Base-by-base conservation (phyloP, 1,139 yeast genomes). In the Pichia sp. region DNA sequence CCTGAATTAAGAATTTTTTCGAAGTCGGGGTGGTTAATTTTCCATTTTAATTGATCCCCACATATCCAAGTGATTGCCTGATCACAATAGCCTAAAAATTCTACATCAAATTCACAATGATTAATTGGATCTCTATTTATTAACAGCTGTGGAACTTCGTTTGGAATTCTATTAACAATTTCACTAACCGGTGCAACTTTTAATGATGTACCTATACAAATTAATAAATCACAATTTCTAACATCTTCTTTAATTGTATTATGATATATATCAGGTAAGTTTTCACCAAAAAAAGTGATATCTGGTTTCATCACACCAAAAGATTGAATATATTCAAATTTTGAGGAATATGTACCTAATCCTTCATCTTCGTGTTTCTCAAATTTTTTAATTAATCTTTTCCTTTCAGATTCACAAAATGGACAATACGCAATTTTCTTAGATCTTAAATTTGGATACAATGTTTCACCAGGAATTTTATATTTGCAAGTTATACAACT, bases 151-250 rank as follows among this genome's bases (percentile, higher is more conserved):
- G 97, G 97, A 1, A 87, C 78, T 26, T 73, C 61, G 18, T 74
- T 74, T 0, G 85, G 81, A 1, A 88, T 62, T 60, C 76, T 70
- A 45, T 86, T 80, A n/a, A 88, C 88, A 35, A 91, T 85, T 45
- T 87, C 89, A 35, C 91, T 82, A n/a, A 91, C 97, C 0, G 98
- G 98, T 0, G 95, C 89, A 24, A 91, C 98, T 58, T 89, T 87
- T 45, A 91, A 70, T 20, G 97, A 89, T 0, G 98, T 91, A 9
- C 98, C 98, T 15, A 89, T 80, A 60, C 95, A 83, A 6, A 91
- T 73, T 34, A 91, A 64, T 42, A 91, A 66, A 63, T 91, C 97
- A 63, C 96, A 87, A 23, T 75, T 68, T 16, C 67, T 57, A 4
- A 81, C 67, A 55, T 82, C 91, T 35, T 69, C 64, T 30, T 71